Evolutionary conservation across 202 grass and related monocot species (phyloP), one percentile per base, ranked within the genome.

Genomic region (Schoenoplectus tabernaemontani): DNA sequence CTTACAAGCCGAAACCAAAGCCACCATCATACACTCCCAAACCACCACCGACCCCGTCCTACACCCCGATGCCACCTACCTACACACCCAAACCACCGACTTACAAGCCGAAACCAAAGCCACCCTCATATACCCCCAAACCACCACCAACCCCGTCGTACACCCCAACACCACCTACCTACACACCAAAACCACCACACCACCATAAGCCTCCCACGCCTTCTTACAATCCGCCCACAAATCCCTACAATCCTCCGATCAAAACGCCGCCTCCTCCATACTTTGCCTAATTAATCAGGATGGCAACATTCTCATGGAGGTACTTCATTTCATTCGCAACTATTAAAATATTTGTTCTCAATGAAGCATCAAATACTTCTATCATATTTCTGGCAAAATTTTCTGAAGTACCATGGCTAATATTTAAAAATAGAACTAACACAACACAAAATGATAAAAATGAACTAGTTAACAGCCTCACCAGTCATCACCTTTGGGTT

Each of bases 231-330:
- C 77, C 77, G 0, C 80, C 85, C 0, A 30, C 54, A 57, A 80
- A 64, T 36, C 84, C 83, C 0, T 75, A 78, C 5, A 34, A 44
- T 1, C 82, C 81, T 19, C 66, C 33, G 1, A 71, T 42, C 6
- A 88, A 61, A 16, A 65, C 87, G 0, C 57, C 82, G 9, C 42
- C 80, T 23, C 28, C 38, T 48, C 41, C 77, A 30, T 80, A 80
- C 58, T 54, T 19, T 12, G 57, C 75, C 51, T 76, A 56, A 66
- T n/a, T n/a, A n/a, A n/a, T 39, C 19, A 39, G 39, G 62, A 65
- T 6, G 19, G 15, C 62, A n/a, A 1, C 62, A 66, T n/a, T 41
- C 63, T 41, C 64, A 67, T 67, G n/a, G 64, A 44, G 64, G 64
- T 68, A 68, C 17, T 24, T 44, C 9, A 68, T 24, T 38, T 58